A percentile compares a stretch with the other conserved stretches of the same genome.
phyloP scores from a whole-genome alignment of 2,329 filamentous ascomycete species.

The Ustulina deusta region DNA sequence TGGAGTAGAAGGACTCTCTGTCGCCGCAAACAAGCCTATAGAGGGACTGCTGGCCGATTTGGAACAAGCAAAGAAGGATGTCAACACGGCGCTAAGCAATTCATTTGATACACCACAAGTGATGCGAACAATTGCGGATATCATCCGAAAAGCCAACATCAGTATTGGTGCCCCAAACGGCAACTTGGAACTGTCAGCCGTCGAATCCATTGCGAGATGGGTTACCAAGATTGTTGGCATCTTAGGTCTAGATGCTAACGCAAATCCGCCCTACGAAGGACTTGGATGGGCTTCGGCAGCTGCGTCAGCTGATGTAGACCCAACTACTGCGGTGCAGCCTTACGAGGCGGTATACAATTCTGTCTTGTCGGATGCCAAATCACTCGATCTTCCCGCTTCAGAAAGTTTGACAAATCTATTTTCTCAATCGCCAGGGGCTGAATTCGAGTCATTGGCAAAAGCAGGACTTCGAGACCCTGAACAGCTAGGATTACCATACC shows the following conservation, averaged over 20 bases:
- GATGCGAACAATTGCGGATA: constrained; percentile 80
- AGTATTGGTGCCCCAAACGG: constrained; percentile 62
- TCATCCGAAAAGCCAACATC: constrained; percentile 83
- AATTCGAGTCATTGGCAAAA: constrained; percentile 61
- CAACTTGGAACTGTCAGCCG: constrained; percentile 58
- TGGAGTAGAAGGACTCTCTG: constrained; percentile 55
- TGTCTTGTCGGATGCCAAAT: constrained; percentile 60
- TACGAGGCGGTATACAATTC: constrained; percentile 60
- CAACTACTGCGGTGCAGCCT: constrained; percentile 60
- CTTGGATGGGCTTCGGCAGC: constrained; percentile 65
- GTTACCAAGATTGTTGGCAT: constrained; percentile 86
- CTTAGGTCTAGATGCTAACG: constrained; percentile 80
- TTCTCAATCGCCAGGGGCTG: constrained; percentile 57
- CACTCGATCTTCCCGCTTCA: constrained; percentile 61
- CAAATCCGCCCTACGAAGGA: constrained; percentile 65
- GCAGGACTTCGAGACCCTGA: constrained; percentile 64
- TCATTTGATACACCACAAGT: constrained; percentile 88
- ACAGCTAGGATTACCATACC: constrained; percentile 65
- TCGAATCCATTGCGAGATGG: constrained; percentile 76
- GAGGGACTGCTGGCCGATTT: constrained; percentile 56
- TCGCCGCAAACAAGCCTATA: constrained; percentile 50
- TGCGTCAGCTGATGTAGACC: constrained; percentile 56
- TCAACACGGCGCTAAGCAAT: constrained; percentile 74
- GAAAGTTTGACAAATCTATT: constrained; percentile 59
- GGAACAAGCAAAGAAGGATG: constrained; percentile 66